Evolutionary conservation across 2,329 filamentous ascomycete genomes (phyloP).

Genomic region (Chrysosporium queenslandicum): DNA sequence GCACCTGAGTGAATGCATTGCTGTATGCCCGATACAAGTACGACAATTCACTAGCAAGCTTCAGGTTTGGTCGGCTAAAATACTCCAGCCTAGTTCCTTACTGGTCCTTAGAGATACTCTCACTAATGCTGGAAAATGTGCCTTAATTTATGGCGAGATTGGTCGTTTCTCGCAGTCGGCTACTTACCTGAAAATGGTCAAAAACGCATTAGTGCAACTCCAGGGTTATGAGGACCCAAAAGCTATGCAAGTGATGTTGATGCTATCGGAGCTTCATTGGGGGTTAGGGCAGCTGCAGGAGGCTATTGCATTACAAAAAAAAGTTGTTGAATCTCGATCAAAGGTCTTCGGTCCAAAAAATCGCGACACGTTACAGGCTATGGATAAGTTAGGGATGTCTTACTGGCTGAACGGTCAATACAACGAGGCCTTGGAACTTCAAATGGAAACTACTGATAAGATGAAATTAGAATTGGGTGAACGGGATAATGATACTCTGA

Average conservation of each 20-base stretch:
- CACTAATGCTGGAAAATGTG: constrained; percentile 18
- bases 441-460: constrained; percentile 17
- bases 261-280: constrained; percentile 13
- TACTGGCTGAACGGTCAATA: constrained; percentile 19
- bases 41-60: neutral
- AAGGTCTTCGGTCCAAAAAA: constrained; percentile 19
- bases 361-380: constrained; percentile 23
- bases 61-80: neutral
- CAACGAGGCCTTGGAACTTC: constrained; percentile 18
- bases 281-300: constrained; percentile 13
- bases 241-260: constrained; percentile 13
- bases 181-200: constrained; percentile 12
- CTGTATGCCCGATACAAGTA: neutral
- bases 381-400: constrained; percentile 24
- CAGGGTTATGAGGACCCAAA: constrained; percentile 11
- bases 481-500: constrained; percentile 20
- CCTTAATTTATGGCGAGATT: constrained; percentile 18
- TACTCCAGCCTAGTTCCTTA: neutral
- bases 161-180: constrained; percentile 16
- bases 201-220: constrained; percentile 10
- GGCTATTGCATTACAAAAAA: constrained; percentile 15
- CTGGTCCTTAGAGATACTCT: constrained; percentile 10
- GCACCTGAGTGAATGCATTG: constrained; percentile 19
- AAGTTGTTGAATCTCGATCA: constrained; percentile 10
- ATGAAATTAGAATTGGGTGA: constrained; percentile 19